Evolutionary conservation across 805 yeast genomes (phyloP), one percentile per base, ranked within the genome.

Genomic region (Debaryomyces hansenii): DNA sequence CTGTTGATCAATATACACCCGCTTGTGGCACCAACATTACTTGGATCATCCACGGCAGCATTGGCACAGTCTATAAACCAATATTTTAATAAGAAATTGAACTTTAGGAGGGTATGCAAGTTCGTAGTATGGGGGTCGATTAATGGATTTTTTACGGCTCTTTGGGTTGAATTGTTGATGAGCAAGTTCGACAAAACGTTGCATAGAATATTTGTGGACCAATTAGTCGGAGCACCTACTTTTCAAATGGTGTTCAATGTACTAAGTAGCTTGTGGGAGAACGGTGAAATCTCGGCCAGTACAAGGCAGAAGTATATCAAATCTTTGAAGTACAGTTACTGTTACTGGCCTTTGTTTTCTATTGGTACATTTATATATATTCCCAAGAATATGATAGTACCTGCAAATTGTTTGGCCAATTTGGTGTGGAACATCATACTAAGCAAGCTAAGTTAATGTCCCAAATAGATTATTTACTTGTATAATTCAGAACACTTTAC

Each of bases 331-430:
- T 73, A 76, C 46, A 75, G 83, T 31, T 81, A 77, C 55, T 63
- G 79, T 56, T 72, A 75, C 42, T 83, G 87, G 85, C 87, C 88
- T 2, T 62, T 77, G 36, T 76, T 80, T 44, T 79, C 85, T 11
- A 62, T 75, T 7, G 49, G 75, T 34, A 70, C 78, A 48, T 83
- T 83, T 58, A 67, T 71, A 16, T 66, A 75, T 37, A 60, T 82
- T 9, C 82, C 80, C 0, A 66, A 69, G 29, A 60, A 70, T n/a
- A 58, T 74, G 53, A 76, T 83, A 53, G 81, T 83, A 61, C 83
- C 85, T 1, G 69, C 77, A 44, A 83, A 80, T 51, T 82, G 87
- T 55, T 54, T 79, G 37, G 81, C 82, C 14, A 77, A 72, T 43
- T 68, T 83, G 52, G 47, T 80, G 0, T 83, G 86, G 82, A 80